These are phyloP conservation scores for Leccinum arenicola DNA, from an alignment of 768 basidiomycete species.

Conservation along the genomic window DNA sequence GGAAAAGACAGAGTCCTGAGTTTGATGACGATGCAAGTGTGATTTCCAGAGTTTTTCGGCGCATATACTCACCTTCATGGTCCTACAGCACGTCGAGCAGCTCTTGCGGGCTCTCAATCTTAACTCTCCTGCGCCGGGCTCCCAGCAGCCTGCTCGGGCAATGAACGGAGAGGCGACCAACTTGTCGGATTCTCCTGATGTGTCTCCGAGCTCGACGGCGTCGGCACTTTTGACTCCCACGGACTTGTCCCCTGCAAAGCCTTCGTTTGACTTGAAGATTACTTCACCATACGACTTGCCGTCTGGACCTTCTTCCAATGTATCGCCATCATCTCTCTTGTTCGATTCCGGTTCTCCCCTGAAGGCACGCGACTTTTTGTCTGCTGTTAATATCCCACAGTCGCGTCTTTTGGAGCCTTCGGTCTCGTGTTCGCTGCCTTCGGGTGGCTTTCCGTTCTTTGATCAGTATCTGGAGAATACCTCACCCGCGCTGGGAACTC, in stretches of 20 bases:
- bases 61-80: conserved; percentile 30
- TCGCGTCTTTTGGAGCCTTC: conserved; percentile 25
- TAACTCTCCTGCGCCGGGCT: conserved; percentile 63
- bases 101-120: conserved; percentile 76
- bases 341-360: conserved; percentile 41
- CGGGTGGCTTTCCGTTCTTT: conserved; percentile 41
- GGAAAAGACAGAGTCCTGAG: conserved; percentile 58
- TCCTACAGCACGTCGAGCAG: conserved; percentile 70
- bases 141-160: conserved; percentile 42
- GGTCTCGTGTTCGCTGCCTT: conserved; percentile 17
- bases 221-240: conserved; percentile 73
- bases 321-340: conserved; percentile 41
- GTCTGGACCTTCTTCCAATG: conserved; percentile 22
- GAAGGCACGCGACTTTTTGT: conserved; percentile 31
- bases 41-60: conserved; percentile 16
- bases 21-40: conserved; percentile 46
- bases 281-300: conserved; percentile 50
- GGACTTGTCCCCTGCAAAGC: conserved; percentile 63
- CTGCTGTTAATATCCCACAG: conserved; percentile 22
- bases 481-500: conserved; percentile 35
- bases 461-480: conserved; percentile 51
- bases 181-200: conserved; percentile 56
- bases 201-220: conserved; percentile 70
- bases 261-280: conserved; percentile 55
- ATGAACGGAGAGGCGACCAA: conserved; percentile 40